Evolutionary conservation across 768 basidiomycete species (phyloP).

Genomic region (Mycena maculata): DNA sequence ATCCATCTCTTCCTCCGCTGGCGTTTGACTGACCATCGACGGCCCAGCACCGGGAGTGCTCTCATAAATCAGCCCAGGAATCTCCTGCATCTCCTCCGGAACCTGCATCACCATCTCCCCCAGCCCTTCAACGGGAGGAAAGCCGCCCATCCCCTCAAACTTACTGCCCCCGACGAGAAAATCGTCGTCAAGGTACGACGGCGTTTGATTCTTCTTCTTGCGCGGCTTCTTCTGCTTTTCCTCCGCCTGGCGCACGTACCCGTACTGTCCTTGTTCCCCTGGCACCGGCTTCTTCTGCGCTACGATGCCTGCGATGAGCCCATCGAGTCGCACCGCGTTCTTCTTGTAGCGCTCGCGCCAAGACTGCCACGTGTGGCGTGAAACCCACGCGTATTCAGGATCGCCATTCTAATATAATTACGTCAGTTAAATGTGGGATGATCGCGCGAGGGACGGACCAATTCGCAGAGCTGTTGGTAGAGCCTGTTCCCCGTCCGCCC

Average conservation of each 20-base stretch:
- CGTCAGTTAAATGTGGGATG: slow-evolving; percentile 2
- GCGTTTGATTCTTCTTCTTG: slow-evolving; percentile 56
- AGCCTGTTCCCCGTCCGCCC: slow-evolving; percentile 86
- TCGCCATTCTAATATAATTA: slow-evolving; percentile 60
- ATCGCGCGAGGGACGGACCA: slow-evolving; percentile 53
- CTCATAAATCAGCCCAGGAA: slow-evolving; percentile 34
- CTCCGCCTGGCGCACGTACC: slow-evolving; percentile 81
- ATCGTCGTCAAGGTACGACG: slow-evolving; percentile 40
- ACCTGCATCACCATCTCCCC: slow-evolving; percentile 22
- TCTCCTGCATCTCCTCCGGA: slow-evolving; percentile 25
- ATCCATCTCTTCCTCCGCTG: slow-evolving; percentile 76
- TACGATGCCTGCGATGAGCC: slow-evolving; percentile 72
- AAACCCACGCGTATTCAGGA: slow-evolving; percentile 83
- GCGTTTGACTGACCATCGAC: slow-evolving; percentile 37
- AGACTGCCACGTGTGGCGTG: slow-evolving; percentile 89
- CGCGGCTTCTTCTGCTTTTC: slow-evolving; percentile 71
- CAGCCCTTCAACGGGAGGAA: slow-evolving; percentile 32
- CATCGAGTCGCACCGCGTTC: slow-evolving; percentile 75
- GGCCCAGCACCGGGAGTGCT: slow-evolving; percentile 32
- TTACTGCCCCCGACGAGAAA: slow-evolving; percentile 20
- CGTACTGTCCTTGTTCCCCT: slow-evolving; percentile 86
- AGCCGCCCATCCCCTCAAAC: slow-evolving; percentile 21
- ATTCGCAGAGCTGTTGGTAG: slow-evolving; percentile 84
- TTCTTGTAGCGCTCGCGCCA: slow-evolving; percentile 93
- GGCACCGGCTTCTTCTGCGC: slow-evolving; percentile 73